Base-by-base conservation (phyloP, 2,329 filamentous ascomycete genomes). In the Botrytis squamosa region DNA sequence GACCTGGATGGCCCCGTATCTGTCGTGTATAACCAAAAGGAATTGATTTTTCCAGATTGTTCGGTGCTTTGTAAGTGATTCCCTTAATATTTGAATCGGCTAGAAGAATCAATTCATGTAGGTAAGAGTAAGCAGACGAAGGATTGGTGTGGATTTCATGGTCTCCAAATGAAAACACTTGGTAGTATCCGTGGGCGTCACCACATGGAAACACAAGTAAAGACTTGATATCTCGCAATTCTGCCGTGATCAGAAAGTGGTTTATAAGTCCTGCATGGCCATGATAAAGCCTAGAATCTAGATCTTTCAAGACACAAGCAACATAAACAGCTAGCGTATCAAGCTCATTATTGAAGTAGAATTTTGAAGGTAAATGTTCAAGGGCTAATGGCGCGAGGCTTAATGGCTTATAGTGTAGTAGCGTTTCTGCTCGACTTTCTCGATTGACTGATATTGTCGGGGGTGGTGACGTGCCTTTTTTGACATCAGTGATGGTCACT, bases 241-340 rank as follows among this genome's bases (percentile, higher is more conserved):
- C 29, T 5, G 18, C 57, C 8, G 18, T 60, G 0, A 2, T 0
- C 7, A 36, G 0, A 4, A 36, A 60, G 4, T 59, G 2, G 16
- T 5, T 1, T 12, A 0, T 10, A 14, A 62, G 1, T 14, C 36
- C 33, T 8, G 1, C 3, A 6, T 12, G 0, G 2, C 18, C n/a
- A 8, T 5, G 20, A 10, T 12, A 18, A 33, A 36, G 20, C 18
- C 4, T 33, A 10, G 18, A 60, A 18, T 4, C 4, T 2, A 1
- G 5, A 25, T 6, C 0, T 4, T 18, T 46, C 6, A 1, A 10
- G 57, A 20, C 7, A 60, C 29, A 8, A 10, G 20, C 4, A 0
- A 36, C 9, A 60, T 60, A 60, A 22, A 60, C 10, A 36, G 20
- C 59, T 1, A 40, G 3, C 4, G 18, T 36, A 46, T 46, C 42